Conservation (phyloP, 2,329 filamentous ascomycete genomes). For the Aureobasidium leucospermi region DNA sequence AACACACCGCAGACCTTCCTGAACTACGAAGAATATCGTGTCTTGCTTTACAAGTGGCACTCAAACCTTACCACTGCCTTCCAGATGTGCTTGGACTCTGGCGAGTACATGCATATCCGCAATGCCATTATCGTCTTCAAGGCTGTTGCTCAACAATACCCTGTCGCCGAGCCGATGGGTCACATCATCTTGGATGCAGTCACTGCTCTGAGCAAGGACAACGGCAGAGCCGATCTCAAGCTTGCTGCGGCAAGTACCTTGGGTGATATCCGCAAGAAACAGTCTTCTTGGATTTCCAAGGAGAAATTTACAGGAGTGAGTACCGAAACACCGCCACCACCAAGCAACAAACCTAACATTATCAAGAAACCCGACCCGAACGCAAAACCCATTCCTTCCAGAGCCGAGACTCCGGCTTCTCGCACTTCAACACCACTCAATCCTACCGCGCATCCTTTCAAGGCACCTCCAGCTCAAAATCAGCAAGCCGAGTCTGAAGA, state of each 20-base stretch:
- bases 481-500: slow-evolving; percentile 47
- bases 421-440: slow-evolving; percentile 57
- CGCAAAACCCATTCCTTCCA: slow-evolving; percentile 33
- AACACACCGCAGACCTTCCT: slow-evolving; percentile 63
- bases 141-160: slow-evolving; percentile 72
- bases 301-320: slow-evolving; percentile 65
- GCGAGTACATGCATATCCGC: slow-evolving; percentile 95
- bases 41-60: slow-evolving; percentile 85
- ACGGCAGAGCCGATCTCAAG: slow-evolving; percentile 64
- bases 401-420: slow-evolving; percentile 32
- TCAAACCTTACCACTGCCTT: slow-evolving; percentile 70
- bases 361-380: slow-evolving; percentile 12
- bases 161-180: slow-evolving; percentile 83
- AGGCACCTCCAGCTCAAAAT: slow-evolving; percentile 10
- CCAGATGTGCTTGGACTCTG: slow-evolving; percentile 70
- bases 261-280: slow-evolving; percentile 60
- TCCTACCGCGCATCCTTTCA: slow-evolving; percentile 33
- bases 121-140: slow-evolving; percentile 91
- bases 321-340: slow-evolving; percentile 2
- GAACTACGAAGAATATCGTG: slow-evolving; percentile 79
- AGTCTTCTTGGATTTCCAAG: slow-evolving; percentile 64
- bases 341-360: not conserved
- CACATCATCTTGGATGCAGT: slow-evolving; percentile 59
- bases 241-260: slow-evolving; percentile 65
- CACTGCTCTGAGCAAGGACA: slow-evolving; percentile 51